Evolutionary conservation across 148 eudicot genomes (phyloP).

Genomic region (Camellia lanceoleosa): DNA sequence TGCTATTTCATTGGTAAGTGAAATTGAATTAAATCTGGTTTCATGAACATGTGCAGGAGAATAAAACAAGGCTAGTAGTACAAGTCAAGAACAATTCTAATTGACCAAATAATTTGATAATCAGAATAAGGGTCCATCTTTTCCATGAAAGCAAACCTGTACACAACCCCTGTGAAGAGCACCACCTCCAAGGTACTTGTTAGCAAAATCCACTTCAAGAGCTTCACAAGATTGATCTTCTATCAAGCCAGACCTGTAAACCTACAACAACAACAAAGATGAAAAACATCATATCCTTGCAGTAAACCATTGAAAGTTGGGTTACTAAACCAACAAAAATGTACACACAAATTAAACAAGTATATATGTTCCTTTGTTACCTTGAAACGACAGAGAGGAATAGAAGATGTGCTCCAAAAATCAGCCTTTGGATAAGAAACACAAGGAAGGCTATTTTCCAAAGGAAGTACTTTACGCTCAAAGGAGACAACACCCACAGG

Average conservation of each 20-base stretch:
- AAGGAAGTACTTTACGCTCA: conserved; percentile 81
- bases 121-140: conserved; percentile 8
- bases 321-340: not conserved
- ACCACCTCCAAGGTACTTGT: conserved; percentile 91
- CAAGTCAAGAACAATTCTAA: not conserved
- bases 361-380: conserved; percentile 28
- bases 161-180: conserved; percentile 82
- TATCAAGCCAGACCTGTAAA: conserved; percentile 64
- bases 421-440: conserved; percentile 50
- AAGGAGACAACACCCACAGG: conserved; percentile 75
- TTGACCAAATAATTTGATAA: not conserved
- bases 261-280: conserved; percentile 35
- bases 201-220: conserved; percentile 96
- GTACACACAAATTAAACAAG: not conserved
- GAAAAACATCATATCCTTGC: not conserved
- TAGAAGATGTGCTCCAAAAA: conserved; percentile 63
- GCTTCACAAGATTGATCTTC: conserved; percentile 77
- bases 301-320: not conserved
- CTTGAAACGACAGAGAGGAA: conserved; percentile 72
- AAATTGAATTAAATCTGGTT: no score
- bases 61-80: no score
- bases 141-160: conserved; percentile 46
- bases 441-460: conserved; percentile 29
- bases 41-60: no score
- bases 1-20: no score